phyloP scores from a whole-genome alignment of 768 basidiomycete genomes.

The Leccinum disarticulatum region DNA sequence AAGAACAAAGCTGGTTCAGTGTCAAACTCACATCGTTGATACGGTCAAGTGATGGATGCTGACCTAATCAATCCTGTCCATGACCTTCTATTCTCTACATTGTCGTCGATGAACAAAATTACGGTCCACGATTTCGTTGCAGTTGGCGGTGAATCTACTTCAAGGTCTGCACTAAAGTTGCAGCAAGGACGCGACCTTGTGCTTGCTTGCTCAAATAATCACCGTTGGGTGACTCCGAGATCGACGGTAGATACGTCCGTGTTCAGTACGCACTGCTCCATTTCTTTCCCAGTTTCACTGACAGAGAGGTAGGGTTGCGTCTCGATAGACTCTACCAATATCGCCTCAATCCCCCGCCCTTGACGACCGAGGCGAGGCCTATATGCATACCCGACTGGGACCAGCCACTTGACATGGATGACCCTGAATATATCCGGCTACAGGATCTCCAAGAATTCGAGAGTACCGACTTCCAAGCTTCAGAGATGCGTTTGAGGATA shows the following conservation, averaged over 20 bases:
- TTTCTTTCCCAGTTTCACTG: conserved; percentile 1
- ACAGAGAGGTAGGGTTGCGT: conserved; percentile 18
- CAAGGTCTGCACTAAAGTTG: conserved; percentile 1
- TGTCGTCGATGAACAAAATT: conserved; percentile 2
- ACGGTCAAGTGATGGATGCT: background rate
- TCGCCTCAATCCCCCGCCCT: conserved; percentile 17
- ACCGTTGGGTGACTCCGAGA: conserved; percentile 24
- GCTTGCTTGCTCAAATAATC: conserved; percentile 9
- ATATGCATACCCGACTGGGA: conserved; percentile 41
- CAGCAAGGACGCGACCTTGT: conserved; percentile 25
- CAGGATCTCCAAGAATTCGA: conserved; percentile 46
- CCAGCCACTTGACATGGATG: conserved; percentile 23
- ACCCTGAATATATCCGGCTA: conserved; percentile 38
- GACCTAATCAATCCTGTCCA: background rate
- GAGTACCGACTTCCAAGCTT: conserved; percentile 32
- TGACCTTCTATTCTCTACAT: too few relatives aligned
- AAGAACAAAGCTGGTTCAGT: background rate
- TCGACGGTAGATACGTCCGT: conserved; percentile 9
- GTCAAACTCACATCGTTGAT: conserved; percentile 3
- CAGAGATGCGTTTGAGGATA: background rate
- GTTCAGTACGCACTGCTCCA: conserved; percentile 23
- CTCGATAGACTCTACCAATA: conserved; percentile 25
- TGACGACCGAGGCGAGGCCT: background rate
- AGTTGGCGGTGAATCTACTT: background rate
- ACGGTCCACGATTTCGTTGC: conserved; percentile 26